Evolutionary conservation across 176 grass and related monocot genomes (phyloP), one percentile per base, ranked within the genome.

Genomic region (Poa pratensis): DNA sequence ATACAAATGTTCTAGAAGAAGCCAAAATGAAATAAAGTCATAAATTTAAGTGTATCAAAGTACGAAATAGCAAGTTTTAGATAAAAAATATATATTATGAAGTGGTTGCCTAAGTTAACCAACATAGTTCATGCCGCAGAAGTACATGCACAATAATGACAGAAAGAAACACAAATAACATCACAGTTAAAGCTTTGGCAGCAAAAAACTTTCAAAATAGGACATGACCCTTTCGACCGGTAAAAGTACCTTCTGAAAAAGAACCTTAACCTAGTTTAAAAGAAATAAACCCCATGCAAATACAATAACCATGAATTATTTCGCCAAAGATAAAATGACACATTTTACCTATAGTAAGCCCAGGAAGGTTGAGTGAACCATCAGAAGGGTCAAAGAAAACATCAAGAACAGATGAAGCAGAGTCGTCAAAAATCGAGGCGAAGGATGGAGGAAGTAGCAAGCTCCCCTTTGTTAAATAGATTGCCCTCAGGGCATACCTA

Each of bases 311-410:
- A 78, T 58, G 40, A 61, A 43, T 7, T 32, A 28, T 43, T 42
- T 43, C 78, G 22, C 53, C 53, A 59, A 73, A 82, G 15, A 75
- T 40, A 27, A 51, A 14, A 81, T 52, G 34, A 57, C 17, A 28
- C 18, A 73, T 80, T 78, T 90, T 90, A 96, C 94, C 94, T 83
- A 96, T 86, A 59, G 94, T 93, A 67, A 96, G 81, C n/a, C 94
- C 94, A 82, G 94, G 94, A 46, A 96, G 74, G 59, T 85, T 93
- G 69, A 96, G 71, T 48, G 91, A 93, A 24, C 91, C 91, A 84
- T 93, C 91, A 84, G 94, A 96, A 89, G 94, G 94, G 78, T 96
- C 94, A 77, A 96, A 96, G 87, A 96, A 96, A 77, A 96, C 91
- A 93, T 96, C 94, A 87, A 93, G 89, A 89, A 92, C 92, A 87